Conservation (phyloP, 192 early-diverging fungal genomes). For the Paraglomus occultum region DNA sequence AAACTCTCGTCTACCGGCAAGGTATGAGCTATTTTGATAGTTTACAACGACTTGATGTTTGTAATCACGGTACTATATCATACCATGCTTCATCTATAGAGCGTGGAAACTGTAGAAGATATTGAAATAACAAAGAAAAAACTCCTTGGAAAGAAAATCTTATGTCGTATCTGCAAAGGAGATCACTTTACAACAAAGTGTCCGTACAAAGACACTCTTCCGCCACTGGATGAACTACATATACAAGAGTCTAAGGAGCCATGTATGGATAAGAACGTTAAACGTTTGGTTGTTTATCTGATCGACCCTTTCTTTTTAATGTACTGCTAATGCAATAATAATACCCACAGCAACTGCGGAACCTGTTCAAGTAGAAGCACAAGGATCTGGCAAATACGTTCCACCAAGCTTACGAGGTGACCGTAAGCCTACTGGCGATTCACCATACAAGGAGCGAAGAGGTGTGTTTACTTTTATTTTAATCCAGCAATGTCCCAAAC, state of each 20-base stretch:
- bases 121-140: slow-evolving; percentile 55
- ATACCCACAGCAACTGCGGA: slow-evolving; percentile 29
- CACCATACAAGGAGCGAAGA: slow-evolving; percentile 47
- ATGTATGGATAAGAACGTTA: slow-evolving; percentile 30
- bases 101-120: slow-evolving; percentile 63
- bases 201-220: slow-evolving; percentile 96
- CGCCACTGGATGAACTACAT: slow-evolving; percentile 71
- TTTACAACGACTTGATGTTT: too few species aligned
- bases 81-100: slow-evolving; percentile 21
- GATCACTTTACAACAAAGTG: slow-evolving; percentile 96
- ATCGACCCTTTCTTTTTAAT: background rate
- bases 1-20: slow-evolving; percentile 77
- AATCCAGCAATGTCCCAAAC: background rate
- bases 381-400: slow-evolving; percentile 70
- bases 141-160: slow-evolving; percentile 77
- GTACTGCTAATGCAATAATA: slow-evolving; percentile 19
- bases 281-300: background rate
- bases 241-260: slow-evolving; percentile 43
- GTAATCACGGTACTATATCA: too few species aligned
- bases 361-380: slow-evolving; percentile 34
- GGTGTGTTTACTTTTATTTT: slow-evolving; percentile 13
- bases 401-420: slow-evolving; percentile 76
- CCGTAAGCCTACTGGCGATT: slow-evolving; percentile 41
- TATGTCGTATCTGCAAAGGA: slow-evolving; percentile 95
- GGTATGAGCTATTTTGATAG: slow-evolving; percentile 38